Conservation (phyloP, 1,139 yeast genomes). For the Saccharomyces hybrid region DNA sequence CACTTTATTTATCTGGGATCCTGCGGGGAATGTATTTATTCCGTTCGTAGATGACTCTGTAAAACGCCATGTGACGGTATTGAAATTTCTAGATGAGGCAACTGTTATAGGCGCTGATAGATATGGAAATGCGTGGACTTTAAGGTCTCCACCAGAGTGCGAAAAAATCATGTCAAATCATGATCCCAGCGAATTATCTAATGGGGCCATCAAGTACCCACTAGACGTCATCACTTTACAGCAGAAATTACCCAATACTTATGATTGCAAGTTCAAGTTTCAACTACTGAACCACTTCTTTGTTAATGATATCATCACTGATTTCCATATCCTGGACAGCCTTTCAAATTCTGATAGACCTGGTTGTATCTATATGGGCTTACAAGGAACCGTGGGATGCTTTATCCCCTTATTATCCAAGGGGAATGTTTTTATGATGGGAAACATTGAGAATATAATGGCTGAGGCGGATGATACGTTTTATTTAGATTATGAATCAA, state of each 20-base stretch:
- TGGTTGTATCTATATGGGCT: slow-evolving; percentile 59
- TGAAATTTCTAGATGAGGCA: slow-evolving; percentile 58
- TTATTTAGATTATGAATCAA: slow-evolving; percentile 11
- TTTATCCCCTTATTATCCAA: slow-evolving; percentile 59
- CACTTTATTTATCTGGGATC: slow-evolving; percentile 48
- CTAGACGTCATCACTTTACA: neutral
- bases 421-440: slow-evolving; percentile 56
- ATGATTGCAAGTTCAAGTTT: slow-evolving; percentile 42
- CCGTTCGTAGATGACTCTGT: slow-evolving; percentile 65
- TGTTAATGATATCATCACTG: slow-evolving; percentile 63
- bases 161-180: slow-evolving; percentile 9
- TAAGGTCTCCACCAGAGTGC: slow-evolving; percentile 46
- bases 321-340: slow-evolving; percentile 38
- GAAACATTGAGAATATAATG: slow-evolving; percentile 46
- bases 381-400: slow-evolving; percentile 76
- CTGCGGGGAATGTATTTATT: slow-evolving; percentile 44
- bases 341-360: slow-evolving; percentile 46
- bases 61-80: slow-evolving; percentile 57
- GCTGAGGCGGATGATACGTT: slow-evolving; percentile 31
- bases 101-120: slow-evolving; percentile 85
- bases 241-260: slow-evolving; percentile 16
- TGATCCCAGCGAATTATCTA: neutral
- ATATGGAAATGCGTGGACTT: slow-evolving; percentile 70
- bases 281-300: slow-evolving; percentile 53
- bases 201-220: neutral